These are phyloP conservation scores for Cornus suecica DNA, from an alignment of 148 eudicot genomes.

Conservation along the genomic window DNA sequence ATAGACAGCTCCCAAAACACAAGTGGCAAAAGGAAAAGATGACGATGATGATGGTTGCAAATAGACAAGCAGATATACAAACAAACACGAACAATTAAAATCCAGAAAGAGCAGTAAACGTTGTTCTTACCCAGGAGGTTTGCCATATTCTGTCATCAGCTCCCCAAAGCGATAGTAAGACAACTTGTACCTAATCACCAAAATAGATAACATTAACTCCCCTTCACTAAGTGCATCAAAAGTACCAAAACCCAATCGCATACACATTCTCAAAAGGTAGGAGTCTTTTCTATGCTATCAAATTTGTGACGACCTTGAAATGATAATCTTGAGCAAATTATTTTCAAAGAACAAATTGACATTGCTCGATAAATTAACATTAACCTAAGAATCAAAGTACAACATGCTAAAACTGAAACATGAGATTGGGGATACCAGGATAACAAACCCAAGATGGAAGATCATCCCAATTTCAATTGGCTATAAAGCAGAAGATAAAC, in stretches of 20 bases:
- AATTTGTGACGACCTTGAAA: neutral
- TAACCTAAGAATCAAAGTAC: neutral
- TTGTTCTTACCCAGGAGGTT: slow-evolving; percentile 87
- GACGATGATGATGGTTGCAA: no score
- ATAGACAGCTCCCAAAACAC: no score
- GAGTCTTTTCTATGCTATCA: neutral
- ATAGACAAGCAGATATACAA: no score
- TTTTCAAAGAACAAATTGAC: neutral
- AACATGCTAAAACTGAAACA: neutral
- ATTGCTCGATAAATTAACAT: neutral
- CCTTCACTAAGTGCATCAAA: neutral
- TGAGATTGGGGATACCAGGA: neutral
- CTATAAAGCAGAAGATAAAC: no score
- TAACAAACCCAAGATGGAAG: neutral
- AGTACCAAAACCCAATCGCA: slow-evolving; percentile 4
- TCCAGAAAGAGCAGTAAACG: neutral
- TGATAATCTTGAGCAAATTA: neutral
- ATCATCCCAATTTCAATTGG: no score
- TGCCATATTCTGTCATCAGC: slow-evolving; percentile 88
- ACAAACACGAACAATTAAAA: neutral
- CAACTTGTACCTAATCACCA: slow-evolving; percentile 80
- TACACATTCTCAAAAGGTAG: neutral
- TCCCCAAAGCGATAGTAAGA: slow-evolving; percentile 96
- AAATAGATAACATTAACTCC: slow-evolving; percentile 13
- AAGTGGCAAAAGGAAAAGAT: no score